Evolutionary conservation across 768 basidiomycete species (phyloP), one percentile per base, ranked within the genome.

Genomic region (Leccinellum rugosiceps): DNA sequence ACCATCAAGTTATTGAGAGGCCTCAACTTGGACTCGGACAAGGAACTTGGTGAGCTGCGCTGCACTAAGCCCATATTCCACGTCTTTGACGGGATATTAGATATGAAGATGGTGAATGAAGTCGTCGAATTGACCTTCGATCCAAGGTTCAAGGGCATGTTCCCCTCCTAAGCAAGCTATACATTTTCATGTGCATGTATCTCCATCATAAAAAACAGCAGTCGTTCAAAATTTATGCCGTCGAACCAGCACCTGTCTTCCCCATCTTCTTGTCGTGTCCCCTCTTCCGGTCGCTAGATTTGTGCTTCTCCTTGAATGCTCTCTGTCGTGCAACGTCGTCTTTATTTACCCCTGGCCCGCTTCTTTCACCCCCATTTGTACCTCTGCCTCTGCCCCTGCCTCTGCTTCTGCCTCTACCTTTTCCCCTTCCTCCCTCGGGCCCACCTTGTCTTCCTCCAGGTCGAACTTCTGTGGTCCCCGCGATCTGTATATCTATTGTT

Each of bases 261-360:
- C 83, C 80, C 89, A 95, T 86, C 77, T 97, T 97, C 74, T 86
- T 90, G 71, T 94, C 94, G 65, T 92, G 89, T 0, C 92, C 94
- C 52, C 90, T 76, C 71, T 90, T 93, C 31, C 93, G 78, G 58
- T 86, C 80, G 65, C 85, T 86, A 65, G 93, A 94, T 72, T 88
- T 92, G 64, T 88, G 83, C 69, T 84, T 90, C 62, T 88, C 87
- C 67, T 89, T 92, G 76, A 80, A 83, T 1, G 89, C 83, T 45
- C 87, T 78, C 54, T 85, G 87, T 26, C 80, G 77, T 3, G 82
- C 74, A 23, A 67, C 71, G 30, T 73, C 75, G 10, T 70, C 71
- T 2, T 70, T 76, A 4, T 74, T 73, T 9, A 72, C 78, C 0
- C 75, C 74, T 11, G 75, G 65, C 2, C 76, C 72, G 4, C 76